Evolutionary conservation across 495 filamentous ascomycete species (phyloP).

Genomic region (Penicillium verhagenii): DNA sequence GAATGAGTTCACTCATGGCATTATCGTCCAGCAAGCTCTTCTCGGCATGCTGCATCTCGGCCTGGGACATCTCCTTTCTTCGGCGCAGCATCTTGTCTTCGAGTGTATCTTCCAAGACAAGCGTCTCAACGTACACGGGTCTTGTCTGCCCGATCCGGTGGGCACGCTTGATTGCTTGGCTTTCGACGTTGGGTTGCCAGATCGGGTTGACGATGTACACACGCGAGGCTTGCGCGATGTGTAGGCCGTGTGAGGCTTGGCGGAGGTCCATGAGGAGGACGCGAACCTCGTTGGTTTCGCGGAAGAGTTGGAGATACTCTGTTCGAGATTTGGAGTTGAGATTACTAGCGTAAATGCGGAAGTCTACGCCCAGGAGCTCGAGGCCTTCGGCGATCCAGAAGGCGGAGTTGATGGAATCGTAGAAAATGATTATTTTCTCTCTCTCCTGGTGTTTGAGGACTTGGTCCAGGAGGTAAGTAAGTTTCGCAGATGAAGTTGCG

Average conservation of each 20-base stretch:
- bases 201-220: conserved; percentile 93
- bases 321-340: conserved; percentile 59
- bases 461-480: conserved; percentile 78
- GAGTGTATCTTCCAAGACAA: conserved; percentile 76
- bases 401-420: conserved; percentile 82
- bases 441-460: conserved; percentile 61
- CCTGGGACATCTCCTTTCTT: conserved; percentile 71
- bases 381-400: conserved; percentile 80
- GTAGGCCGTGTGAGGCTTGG: conserved; percentile 83
- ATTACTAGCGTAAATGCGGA: conserved; percentile 79
- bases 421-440: conserved; percentile 92
- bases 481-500: conserved; percentile 81
- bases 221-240: conserved; percentile 75
- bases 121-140: conserved; percentile 81
- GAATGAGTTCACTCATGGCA: conserved; percentile 75
- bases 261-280: conserved; percentile 88
- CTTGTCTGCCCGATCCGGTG: conserved; percentile 83
- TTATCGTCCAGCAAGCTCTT: conserved; percentile 69
- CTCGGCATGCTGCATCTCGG: conserved; percentile 68
- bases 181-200: conserved; percentile 80
- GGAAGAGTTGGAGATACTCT: conserved; percentile 76
- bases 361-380: conserved; percentile 70
- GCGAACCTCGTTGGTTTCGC: conserved; percentile 57
- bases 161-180: conserved; percentile 88
- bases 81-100: conserved; percentile 82